Evolutionary conservation across 352 stramenopile genomes (phyloP), one percentile per base, ranked within the genome.

Genomic region (Pythium aquatile): DNA sequence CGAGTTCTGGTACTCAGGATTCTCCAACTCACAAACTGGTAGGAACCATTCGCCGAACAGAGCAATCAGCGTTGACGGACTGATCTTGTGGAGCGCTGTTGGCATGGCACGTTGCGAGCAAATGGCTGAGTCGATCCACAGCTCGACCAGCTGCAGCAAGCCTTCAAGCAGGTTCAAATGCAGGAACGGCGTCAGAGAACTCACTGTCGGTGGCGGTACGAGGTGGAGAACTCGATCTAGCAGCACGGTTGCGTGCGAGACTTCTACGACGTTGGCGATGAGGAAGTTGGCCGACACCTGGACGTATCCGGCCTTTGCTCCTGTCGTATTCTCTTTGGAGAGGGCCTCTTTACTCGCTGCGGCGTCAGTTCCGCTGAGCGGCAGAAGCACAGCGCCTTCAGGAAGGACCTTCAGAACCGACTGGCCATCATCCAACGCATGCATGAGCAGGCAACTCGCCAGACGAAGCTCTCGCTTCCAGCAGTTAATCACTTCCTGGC

Each of bases 31-130:
- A 51, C 87, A 96, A n/a, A 83, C 82, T 7, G 85, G 85, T 26
- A 96, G 59, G 52, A 96, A 93, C 87, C 87, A 96, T 51, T 96
- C 85, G 5, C 85, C 85, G 61, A 94, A 93, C 8, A 96, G 68
- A n/a, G 85, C 85, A 24, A 94, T 72, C 33, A 96, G 65, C 2
- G 87, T 96, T 7, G 85, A 94, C 8, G 87, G 87, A 55, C 83
- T 90, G 55, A 95, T 93, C 55, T 78, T 78, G 13, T 82, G 80
- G 48, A 93, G 61, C 10, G 77, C 72, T 2, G 83, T 90, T 4
- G 83, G 78, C 0, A 72, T 79, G 28, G 52, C 68, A 6, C 83
- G 82, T 54, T 79, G 76, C 35, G 77, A 78, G 62, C 72, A 86
- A 37, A 94, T 94, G n/a, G 79, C 81, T 13, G 77, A 83, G 39